phyloP scores from a whole-genome alignment of 2,329 filamentous ascomycete species.

The Amylocarpus encephaloides region DNA sequence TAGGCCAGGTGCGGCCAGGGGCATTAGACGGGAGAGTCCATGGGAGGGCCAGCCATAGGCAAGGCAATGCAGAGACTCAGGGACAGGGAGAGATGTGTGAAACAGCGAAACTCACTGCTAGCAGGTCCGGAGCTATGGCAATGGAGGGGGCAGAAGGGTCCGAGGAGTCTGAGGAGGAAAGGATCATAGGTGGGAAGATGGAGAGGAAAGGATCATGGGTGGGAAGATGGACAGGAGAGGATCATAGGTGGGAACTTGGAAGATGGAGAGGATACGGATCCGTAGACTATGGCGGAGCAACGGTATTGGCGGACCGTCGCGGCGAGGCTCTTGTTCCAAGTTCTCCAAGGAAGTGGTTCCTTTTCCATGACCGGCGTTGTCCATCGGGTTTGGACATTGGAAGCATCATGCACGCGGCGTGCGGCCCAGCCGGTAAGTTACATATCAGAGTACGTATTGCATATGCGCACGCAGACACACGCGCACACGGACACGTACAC shows the following conservation, averaged over 20 bases:
- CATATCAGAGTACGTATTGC: background rate
- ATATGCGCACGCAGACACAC: background rate
- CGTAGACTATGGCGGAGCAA: conserved; percentile 3
- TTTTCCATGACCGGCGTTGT: background rate
- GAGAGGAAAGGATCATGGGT: background rate
- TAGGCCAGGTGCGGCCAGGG: no score
- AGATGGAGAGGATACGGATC: no score
- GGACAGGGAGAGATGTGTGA: background rate
- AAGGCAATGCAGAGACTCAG: no score
- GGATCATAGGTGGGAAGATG: conserved; percentile 1
- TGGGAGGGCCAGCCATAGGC: background rate
- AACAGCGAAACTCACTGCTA: no score
- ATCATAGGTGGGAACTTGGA: background rate
- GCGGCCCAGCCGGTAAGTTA: background rate
- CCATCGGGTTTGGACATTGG: background rate
- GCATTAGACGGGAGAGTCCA: no score
- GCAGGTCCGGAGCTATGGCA: no score
- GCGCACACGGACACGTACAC: background rate
- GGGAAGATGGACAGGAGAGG: background rate
- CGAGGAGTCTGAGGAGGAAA: conserved; percentile 10
- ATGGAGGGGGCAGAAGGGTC: background rate
- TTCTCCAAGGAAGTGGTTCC: no score
- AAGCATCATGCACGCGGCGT: background rate
- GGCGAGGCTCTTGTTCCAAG: conserved; percentile 13
- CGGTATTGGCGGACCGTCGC: conserved; percentile 26